phyloP scores from a whole-genome alignment of 768 basidiomycete species.

The Boletus rufocinnamomeus region DNA sequence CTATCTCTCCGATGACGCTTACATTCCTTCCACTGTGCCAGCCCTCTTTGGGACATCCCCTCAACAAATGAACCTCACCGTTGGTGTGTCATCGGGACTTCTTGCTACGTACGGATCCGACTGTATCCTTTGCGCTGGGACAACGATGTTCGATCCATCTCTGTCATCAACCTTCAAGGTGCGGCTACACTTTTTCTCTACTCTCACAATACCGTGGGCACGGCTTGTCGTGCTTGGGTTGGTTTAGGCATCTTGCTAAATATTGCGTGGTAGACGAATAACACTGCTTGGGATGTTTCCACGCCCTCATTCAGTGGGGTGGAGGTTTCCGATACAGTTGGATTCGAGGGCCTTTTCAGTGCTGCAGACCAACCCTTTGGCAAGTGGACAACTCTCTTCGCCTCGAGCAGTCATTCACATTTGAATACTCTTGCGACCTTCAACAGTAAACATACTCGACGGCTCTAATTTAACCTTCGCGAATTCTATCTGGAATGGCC shows the following conservation, averaged over 20 bases:
- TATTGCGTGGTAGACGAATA: conserved; percentile 16
- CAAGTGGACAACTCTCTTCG: not conserved
- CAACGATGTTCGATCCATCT: conserved; percentile 20
- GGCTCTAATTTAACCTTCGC: conserved; percentile 17
- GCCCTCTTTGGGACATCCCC: conserved; percentile 30
- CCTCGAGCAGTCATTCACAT: not conserved
- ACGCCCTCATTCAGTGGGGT: conserved; percentile 22
- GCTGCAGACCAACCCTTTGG: conserved; percentile 19
- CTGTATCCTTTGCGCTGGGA: conserved; percentile 30
- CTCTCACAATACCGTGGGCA: not conserved
- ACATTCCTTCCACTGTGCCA: conserved; percentile 20
- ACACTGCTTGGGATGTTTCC: conserved; percentile 17
- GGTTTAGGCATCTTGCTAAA: not conserved
- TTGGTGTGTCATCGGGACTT: conserved; percentile 14
- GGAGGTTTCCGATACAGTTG: conserved; percentile 21
- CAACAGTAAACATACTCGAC: conserved; percentile 25
- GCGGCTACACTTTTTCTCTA: not conserved
- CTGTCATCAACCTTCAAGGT: conserved; percentile 31
- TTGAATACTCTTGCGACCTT: not conserved
- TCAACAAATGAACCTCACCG: conserved; percentile 30
- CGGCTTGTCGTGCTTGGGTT: not conserved
- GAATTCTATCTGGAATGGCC: conserved; percentile 20
- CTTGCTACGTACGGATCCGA: conserved; percentile 24
- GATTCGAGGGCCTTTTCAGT: conserved; percentile 24
- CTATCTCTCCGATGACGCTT: conserved; percentile 15